Evolutionary conservation across 2,329 filamentous ascomycete species (phyloP), one percentile per base, ranked within the genome.

Genomic region (Alternaria viburni): DNA sequence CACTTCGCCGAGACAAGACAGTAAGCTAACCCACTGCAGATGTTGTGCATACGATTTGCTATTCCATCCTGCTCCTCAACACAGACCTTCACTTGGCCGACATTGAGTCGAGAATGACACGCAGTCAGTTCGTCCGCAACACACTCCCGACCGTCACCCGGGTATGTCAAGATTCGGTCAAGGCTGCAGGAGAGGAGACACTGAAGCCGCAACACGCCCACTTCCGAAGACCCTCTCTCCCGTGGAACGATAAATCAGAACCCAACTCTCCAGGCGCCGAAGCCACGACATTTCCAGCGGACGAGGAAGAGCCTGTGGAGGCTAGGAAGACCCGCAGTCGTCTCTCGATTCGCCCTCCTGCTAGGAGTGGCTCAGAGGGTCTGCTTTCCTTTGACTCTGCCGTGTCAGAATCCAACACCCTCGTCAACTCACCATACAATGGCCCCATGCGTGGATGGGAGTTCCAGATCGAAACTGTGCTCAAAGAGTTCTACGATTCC

Each of bases 41-140:
- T 82, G 91, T 98, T 51, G 94, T 99, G 17, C 95, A 99, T 79
- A 97, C 94, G 23, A 96, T 98, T 67, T 96, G 93, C 81, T 99
- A 98, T 80, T 97, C 96, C 1, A 89, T 99, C 68, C 90, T 99
- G 75, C 86, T 99, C 11, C 86, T 99, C 67, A 99, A 99, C 75
- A 99, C 96, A 32, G 96, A 99, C 82, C 84, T 99, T 59, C 95
- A 99, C 75, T 81, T 98, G 74, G 96, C 95, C 62, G 94, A 98
- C 76, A 97, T 98, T 71, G 93, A 97, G 65, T 89, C 92, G 72
- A 97, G 97, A 83, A 99, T 99, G 96, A 98, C 95, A 1, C 89
- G 92, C 59, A 90, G 87, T 67, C 95, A 98, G 75, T 99, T 98
- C 75, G 88, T 99, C 76, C 97, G 96, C 81, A 99, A 99, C 77